These are phyloP conservation scores for Pseudoturritis turrita DNA, from an alignment of 345 rosid genomes.

Conservation along the genomic window DNA sequence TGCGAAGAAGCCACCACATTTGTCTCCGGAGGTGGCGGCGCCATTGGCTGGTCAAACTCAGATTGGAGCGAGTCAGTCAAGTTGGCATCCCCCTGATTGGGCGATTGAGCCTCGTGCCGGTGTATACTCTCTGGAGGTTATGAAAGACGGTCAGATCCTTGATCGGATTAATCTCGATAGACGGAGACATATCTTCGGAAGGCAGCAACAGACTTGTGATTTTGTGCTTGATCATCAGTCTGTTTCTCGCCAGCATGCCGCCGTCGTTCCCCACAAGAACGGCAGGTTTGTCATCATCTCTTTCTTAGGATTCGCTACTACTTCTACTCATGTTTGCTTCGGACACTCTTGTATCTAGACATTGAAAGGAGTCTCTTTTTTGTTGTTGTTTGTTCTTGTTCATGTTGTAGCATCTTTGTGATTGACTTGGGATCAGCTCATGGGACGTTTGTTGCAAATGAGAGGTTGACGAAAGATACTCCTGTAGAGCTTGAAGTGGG, in stretches of 20 bases:
- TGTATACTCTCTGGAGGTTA: slow-evolving; percentile 77
- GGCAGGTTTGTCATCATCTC: slow-evolving; percentile 17
- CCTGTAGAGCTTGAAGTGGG: slow-evolving; percentile 88
- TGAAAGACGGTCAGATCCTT: slow-evolving; percentile 86
- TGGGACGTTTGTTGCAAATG: slow-evolving; percentile 91
- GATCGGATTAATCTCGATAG: slow-evolving; percentile 67
- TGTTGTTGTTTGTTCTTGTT: slow-evolving; percentile 16
- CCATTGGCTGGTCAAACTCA: slow-evolving; percentile 40
- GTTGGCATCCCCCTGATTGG: slow-evolving; percentile 97
- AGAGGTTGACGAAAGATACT: slow-evolving; percentile 64
- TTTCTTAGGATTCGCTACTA: slow-evolving; percentile 18
- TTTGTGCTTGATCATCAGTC: slow-evolving; percentile 58
- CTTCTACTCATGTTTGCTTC: slow-evolving; percentile 34
- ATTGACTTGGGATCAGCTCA: slow-evolving; percentile 95
- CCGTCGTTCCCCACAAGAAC: slow-evolving; percentile 41
- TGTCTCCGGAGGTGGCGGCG: slow-evolving; percentile 39
- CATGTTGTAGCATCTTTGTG: slow-evolving; percentile 61
- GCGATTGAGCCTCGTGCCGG: slow-evolving; percentile 84
- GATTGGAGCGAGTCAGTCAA: slow-evolving; percentile 79
- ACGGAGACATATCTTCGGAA: slow-evolving; percentile 81
- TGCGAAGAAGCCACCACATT: slow-evolving; percentile 31
- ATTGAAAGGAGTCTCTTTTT: slow-evolving; percentile 64
- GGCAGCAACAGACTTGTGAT: slow-evolving; percentile 81
- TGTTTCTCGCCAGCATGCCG: slow-evolving; percentile 79
- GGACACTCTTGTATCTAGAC: slow-evolving; percentile 33